phyloP scores from a whole-genome alignment of 495 filamentous ascomycete species.

The Aspergillus leporis region DNA sequence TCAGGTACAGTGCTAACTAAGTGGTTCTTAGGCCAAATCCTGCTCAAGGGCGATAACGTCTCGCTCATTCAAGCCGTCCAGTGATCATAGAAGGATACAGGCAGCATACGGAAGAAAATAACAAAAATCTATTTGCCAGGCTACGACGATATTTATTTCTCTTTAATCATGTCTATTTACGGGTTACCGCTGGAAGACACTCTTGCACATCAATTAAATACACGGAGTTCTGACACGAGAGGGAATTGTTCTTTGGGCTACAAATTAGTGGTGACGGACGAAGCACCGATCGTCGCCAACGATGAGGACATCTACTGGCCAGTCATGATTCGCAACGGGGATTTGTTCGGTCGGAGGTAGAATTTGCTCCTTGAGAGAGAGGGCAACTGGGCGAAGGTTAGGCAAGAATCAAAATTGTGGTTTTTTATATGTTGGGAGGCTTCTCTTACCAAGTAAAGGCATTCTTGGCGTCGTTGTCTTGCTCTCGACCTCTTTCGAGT shows the following conservation, averaged over 20 bases:
- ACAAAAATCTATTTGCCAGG: conserved; percentile 8
- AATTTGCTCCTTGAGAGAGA: conserved; percentile 86
- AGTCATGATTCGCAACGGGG: conserved; percentile 67
- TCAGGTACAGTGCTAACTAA: conserved; percentile 17
- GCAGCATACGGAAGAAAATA: conserved; percentile 10
- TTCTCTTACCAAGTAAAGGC: conserved; percentile 63
- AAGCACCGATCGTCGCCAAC: conserved; percentile 55
- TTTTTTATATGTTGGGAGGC: conserved; percentile 16
- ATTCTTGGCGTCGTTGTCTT: conserved; percentile 47
- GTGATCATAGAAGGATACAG: conserved; percentile 22
- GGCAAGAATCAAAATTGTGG: conserved; percentile 19
- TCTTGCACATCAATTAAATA: conserved; percentile 22
- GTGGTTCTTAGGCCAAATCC: conserved; percentile 75
- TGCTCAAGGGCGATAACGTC: conserved; percentile 97
- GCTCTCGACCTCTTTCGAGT: conserved; percentile 49
- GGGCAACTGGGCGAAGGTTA: conserved; percentile 62
- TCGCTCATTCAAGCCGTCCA: conserved; percentile 84
- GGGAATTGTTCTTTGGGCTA: conserved; percentile 19
- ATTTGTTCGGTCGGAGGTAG: conserved; percentile 61
- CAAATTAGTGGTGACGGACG: conserved; percentile 31
- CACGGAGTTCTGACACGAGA: conserved; percentile 19
- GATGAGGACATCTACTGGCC: conserved; percentile 65
- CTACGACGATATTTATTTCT: conserved; percentile 22
- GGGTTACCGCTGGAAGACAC: conserved; percentile 18
- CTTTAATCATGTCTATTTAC: conserved; percentile 24